Conservation (phyloP, 2,329 filamentous ascomycete genomes). For the Diplodia corticola region DNA sequence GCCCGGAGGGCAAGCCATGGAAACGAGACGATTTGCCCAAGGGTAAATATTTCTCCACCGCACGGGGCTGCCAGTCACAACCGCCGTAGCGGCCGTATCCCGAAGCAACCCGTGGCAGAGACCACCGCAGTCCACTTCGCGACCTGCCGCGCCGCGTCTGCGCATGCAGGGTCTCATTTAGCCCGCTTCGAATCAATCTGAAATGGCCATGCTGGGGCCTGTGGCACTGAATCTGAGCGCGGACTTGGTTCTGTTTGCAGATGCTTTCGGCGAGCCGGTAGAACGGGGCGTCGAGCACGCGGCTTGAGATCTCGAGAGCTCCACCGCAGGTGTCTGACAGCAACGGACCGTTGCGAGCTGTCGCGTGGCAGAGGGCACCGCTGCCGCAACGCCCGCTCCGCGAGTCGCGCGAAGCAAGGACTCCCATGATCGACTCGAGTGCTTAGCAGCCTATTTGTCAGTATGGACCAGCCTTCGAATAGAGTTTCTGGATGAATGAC, state of each 20-base stretch:
- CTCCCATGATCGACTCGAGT: slow-evolving; percentile 22
- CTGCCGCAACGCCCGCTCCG: slow-evolving; percentile 3
- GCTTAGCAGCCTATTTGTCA: slow-evolving; percentile 19
- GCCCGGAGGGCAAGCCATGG: neutral
- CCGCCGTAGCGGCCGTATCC: slow-evolving; percentile 9
- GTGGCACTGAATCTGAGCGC: neutral
- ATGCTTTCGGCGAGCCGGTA: slow-evolving; percentile 10
- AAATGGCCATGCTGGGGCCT: neutral
- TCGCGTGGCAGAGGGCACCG: slow-evolving; percentile 17
- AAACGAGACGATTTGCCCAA: slow-evolving; percentile 8
- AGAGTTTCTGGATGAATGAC: slow-evolving; percentile 15
- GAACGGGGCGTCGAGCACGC: neutral
- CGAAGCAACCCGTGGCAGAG: slow-evolving; percentile 11
- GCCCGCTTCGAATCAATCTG: slow-evolving; percentile 12
- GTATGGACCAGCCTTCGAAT: neutral
- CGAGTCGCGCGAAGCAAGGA: slow-evolving; percentile 20
- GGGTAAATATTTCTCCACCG: slow-evolving; percentile 14
- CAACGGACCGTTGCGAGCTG: slow-evolving; percentile 21
- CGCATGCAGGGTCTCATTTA: slow-evolving; percentile 12
- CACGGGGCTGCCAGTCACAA: neutral
- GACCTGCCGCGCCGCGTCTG: slow-evolving; percentile 2
- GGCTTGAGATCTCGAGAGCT: slow-evolving; percentile 10
- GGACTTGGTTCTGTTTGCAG: slow-evolving; percentile 11
- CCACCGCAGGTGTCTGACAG: slow-evolving; percentile 8
- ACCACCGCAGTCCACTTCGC: slow-evolving; percentile 13